A percentile compares a stretch with the other conserved stretches of the same genome.
phyloP scores from a whole-genome alignment of 257 asterid species.

The Parsonsia alboflavescens region DNA sequence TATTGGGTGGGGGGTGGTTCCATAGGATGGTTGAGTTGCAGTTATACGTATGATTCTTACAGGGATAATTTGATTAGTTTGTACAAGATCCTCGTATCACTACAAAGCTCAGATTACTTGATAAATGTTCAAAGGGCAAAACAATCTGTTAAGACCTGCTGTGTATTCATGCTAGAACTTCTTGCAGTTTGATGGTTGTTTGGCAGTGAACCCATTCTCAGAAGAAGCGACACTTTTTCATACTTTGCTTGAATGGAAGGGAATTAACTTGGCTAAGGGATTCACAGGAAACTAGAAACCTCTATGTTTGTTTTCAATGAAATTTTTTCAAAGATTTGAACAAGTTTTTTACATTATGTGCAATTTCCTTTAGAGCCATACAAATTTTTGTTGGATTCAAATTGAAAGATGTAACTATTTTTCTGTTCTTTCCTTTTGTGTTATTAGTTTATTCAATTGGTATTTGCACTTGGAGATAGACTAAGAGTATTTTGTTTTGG shows the following conservation, averaged over 20 bases:
- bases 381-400: not conserved
- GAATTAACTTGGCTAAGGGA: not conserved
- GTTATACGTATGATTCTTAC: not conserved
- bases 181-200: not conserved
- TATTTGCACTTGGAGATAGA: not conserved
- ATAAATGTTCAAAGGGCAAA: not conserved
- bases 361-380: not conserved
- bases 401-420: not conserved
- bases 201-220: not conserved
- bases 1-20: no score
- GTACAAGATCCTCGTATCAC: not conserved
- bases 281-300: not conserved
- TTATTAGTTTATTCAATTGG: not conserved
- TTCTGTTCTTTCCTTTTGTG: not conserved
- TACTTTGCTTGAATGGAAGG: not conserved
- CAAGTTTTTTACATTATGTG: not conserved
- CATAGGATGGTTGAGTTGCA: not conserved
- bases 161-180: not conserved
- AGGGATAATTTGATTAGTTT: not conserved
- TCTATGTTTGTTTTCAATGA: not conserved
- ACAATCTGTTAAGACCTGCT: not conserved
- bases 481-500: conserved; percentile 8
- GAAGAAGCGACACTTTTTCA: not conserved
- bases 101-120: not conserved
- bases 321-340: not conserved